Evolutionary conservation across 164 flowering plant species (phyloP).

Genomic region (Litsea cubeba): DNA sequence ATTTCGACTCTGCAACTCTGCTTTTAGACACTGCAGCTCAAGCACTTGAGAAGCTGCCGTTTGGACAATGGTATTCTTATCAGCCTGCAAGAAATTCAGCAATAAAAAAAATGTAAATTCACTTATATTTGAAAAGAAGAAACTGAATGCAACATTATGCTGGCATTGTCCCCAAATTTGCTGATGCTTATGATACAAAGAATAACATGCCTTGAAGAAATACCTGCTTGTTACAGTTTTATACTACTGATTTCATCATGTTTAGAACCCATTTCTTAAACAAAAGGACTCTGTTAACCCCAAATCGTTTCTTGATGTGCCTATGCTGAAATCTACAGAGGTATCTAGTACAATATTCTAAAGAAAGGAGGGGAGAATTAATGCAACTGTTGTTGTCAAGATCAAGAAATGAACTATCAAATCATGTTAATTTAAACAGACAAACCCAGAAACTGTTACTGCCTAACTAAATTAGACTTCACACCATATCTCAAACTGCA

Average conservation of each 20-base stretch:
- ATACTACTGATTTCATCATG: not conserved
- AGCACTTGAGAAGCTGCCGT: constrained; percentile 22
- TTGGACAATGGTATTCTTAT: constrained; percentile 39
- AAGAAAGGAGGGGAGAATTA: not conserved
- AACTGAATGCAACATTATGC: not conserved
- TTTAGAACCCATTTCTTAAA: not conserved
- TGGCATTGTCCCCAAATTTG: not conserved
- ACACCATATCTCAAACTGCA: not conserved
- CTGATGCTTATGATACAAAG: not conserved
- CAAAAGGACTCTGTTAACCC: too few relatives aligned
- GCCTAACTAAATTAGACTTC: not conserved
- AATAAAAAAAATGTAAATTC: not conserved
- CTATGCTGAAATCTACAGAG: too few relatives aligned
- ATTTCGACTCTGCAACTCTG: constrained; percentile 27
- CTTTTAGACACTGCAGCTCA: constrained; percentile 23
- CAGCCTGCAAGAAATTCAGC: constrained; percentile 22
- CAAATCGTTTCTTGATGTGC: too few relatives aligned
- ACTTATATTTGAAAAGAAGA: too few relatives aligned
- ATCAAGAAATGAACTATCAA: not conserved
- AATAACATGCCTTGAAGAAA: not conserved
- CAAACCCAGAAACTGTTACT: not conserved
- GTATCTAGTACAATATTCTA: too few relatives aligned
- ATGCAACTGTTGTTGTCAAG: not conserved
- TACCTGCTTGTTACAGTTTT: not conserved
- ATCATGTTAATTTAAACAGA: not conserved